These are phyloP conservation scores for Diaporthe eres DNA, from an alignment of 2,329 filamentous ascomycete genomes.

Conservation along the genomic window DNA sequence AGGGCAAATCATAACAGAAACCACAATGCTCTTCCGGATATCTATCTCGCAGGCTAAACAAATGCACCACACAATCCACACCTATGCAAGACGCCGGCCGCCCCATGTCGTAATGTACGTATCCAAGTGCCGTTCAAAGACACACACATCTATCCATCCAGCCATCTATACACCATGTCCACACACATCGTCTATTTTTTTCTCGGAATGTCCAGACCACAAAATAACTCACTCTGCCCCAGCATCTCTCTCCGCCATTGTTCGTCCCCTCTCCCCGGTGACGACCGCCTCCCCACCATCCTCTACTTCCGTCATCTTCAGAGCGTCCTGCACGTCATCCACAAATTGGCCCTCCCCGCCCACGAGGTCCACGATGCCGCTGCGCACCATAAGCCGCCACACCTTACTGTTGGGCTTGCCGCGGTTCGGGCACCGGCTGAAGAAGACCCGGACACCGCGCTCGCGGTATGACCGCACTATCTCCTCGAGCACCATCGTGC, in stretches of 20 bases:
- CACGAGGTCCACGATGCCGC: conserved; percentile 87
- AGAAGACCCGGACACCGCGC: conserved; percentile 82
- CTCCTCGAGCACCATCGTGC: conserved; percentile 90
- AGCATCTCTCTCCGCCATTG: conserved; percentile 39
- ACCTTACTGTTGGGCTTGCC: conserved; percentile 64
- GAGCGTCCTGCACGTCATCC: conserved; percentile 84
- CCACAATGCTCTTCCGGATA: conserved; percentile 5
- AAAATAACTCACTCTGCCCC: conserved; percentile 13
- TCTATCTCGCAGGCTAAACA: conserved; percentile 8
- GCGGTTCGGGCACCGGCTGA: conserved; percentile 68
- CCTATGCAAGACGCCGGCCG: conserved; percentile 16
- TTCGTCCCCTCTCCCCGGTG: conserved; percentile 33
- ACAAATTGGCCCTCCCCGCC: conserved; percentile 87
- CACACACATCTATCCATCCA: not conserved
- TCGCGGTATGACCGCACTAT: conserved; percentile 88
- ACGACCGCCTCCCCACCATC: conserved; percentile 55
- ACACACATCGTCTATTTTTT: not conserved
- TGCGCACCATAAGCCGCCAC: conserved; percentile 79
- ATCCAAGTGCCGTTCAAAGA: conserved; percentile 1
- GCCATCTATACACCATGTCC: not conserved
- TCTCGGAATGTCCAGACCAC: not conserved
- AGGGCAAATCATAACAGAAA: not conserved
- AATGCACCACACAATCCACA: not conserved
- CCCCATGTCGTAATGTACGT: not conserved
- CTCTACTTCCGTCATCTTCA: conserved; percentile 84